phyloP scores from a whole-genome alignment of 441 rosid species.

The Pelargonium citronellum region DNA sequence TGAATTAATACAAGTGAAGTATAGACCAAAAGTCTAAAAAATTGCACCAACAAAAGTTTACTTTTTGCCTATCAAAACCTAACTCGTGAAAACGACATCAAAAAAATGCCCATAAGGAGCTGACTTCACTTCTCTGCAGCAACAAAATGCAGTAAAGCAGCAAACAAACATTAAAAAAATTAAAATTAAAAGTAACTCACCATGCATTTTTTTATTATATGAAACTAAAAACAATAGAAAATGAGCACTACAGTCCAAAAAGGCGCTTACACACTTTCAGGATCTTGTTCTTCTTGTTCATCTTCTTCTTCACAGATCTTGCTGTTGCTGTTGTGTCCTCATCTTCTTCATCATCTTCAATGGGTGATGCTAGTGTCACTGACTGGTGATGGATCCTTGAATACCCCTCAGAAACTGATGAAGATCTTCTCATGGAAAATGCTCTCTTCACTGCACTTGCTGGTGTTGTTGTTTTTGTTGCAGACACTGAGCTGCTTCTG shows the following conservation, averaged over 20 bases:
- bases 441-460: conserved; percentile 42
- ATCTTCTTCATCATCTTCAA: conserved; percentile 31
- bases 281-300: conserved; percentile 46
- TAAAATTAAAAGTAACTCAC: no score
- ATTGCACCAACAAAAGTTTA: no score
- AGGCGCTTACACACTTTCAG: conserved; percentile 70
- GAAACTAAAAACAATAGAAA: no score
- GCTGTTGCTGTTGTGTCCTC: conserved; percentile 18
- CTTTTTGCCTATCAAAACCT: no score
- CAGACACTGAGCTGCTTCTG: conserved; percentile 55
- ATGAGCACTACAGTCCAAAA: conserved; percentile 40
- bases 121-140: no score
- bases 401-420: conserved; percentile 71
- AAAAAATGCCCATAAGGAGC: no score
- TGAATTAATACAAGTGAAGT: no score
- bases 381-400: conserved; percentile 75
- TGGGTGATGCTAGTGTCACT: conserved; percentile 36
- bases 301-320: conserved; percentile 39
- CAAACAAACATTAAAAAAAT: no score
- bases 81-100: no score
- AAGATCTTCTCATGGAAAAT: conserved; percentile 66
- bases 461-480: conserved; percentile 25
- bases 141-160: no score
- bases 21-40: no score
- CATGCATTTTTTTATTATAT: no score